These are phyloP conservation scores for Phlebiopsis flavidoalba DNA, from an alignment of 768 basidiomycete species.

Conservation along the genomic window DNA sequence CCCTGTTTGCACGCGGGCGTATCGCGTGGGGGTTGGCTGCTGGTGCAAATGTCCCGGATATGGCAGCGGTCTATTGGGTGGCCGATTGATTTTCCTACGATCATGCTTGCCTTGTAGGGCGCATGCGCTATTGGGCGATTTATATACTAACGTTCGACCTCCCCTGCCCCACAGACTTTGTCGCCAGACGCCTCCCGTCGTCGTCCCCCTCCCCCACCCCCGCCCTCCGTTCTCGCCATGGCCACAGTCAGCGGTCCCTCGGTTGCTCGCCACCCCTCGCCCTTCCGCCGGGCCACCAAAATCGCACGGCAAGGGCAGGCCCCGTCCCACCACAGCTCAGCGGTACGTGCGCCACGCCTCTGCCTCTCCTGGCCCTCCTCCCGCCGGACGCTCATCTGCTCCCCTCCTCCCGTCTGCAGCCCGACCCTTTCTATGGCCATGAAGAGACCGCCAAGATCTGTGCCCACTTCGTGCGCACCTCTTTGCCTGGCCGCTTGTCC, in stretches of 20 bases:
- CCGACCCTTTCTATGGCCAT: constrained; percentile 72
- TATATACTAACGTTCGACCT: not conserved
- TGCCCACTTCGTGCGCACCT: constrained; percentile 77
- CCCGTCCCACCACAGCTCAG: constrained; percentile 10
- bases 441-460: constrained; percentile 65
- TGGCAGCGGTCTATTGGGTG: not conserved
- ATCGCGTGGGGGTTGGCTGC: not conserved
- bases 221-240: constrained; percentile 19
- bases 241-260: constrained; percentile 23
- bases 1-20: not conserved
- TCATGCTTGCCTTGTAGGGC: not conserved
- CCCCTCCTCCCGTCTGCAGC: constrained; percentile 6
- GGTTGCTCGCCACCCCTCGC: constrained; percentile 25
- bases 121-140: not conserved
- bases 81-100: not conserved
- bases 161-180: not conserved
- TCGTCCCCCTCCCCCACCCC: constrained; percentile 15
- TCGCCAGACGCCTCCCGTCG: constrained; percentile 1
- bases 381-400: constrained; percentile 2
- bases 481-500: constrained; percentile 89
- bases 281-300: constrained; percentile 21
- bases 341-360: constrained; percentile 3
- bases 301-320: constrained; percentile 8
- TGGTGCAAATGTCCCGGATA: not conserved
- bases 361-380: constrained; percentile 4